phyloP scores from a whole-genome alignment of 2,329 filamentous ascomycete species.

The Pseudogymnoascus sp. region DNA sequence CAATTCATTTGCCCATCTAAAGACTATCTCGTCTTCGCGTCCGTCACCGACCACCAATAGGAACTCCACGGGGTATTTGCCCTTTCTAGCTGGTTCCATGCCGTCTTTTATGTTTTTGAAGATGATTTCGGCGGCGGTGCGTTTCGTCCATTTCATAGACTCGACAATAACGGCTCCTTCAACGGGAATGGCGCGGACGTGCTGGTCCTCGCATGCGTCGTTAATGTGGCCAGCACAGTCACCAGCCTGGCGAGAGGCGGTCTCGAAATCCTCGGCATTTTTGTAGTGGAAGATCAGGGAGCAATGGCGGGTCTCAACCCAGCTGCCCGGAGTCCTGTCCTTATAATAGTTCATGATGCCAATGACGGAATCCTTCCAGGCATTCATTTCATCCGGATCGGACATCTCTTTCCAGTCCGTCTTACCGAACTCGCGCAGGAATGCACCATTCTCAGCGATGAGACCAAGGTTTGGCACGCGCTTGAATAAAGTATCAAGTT shows the following conservation, averaged over 20 bases:
- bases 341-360: constrained; percentile 83
- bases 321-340: constrained; percentile 80
- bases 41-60: constrained; percentile 85
- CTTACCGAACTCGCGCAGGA: constrained; percentile 64
- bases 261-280: constrained; percentile 67
- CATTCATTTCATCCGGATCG: constrained; percentile 59
- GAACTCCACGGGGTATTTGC: constrained; percentile 59
- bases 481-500: constrained; percentile 79
- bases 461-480: constrained; percentile 77
- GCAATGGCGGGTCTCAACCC: constrained; percentile 86
- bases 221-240: constrained; percentile 95
- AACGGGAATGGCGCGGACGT: constrained; percentile 74
- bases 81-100: constrained; percentile 28
- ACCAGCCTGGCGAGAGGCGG: constrained; percentile 70
- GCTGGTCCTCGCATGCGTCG: constrained; percentile 76
- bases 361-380: constrained; percentile 79
- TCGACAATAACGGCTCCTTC: constrained; percentile 80
- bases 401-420: constrained; percentile 72
- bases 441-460: constrained; percentile 93
- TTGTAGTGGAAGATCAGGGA: constrained; percentile 88
- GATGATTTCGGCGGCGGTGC: constrained; percentile 69
- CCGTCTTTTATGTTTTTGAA: constrained; percentile 50
- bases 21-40: constrained; percentile 87
- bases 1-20: constrained; percentile 84
- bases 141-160: constrained; percentile 79